These are phyloP conservation scores for Ilyonectria mors-panacis DNA, from an alignment of 2,329 filamentous ascomycete genomes.

Conservation along the genomic window DNA sequence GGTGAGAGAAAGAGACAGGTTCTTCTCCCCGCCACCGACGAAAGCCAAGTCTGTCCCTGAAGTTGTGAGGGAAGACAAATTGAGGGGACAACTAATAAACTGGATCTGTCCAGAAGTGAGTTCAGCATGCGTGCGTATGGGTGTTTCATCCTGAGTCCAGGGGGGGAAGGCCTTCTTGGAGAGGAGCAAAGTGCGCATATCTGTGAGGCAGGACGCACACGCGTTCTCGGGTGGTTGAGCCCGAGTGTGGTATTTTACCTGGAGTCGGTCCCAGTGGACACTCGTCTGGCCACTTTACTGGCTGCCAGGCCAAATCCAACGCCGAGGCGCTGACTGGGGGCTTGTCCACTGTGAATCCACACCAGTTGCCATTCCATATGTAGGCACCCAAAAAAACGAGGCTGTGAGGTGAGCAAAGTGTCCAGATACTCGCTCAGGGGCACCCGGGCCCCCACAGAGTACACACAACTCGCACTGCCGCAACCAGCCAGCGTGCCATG, in stretches of 20 bases:
- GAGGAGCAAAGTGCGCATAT: neutral
- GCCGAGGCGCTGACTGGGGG: neutral
- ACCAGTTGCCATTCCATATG: neutral
- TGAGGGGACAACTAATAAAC: neutral
- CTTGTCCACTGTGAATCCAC: conserved; percentile 7
- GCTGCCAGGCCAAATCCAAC: neutral
- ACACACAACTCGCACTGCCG: neutral
- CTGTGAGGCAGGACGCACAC: conserved; percentile 10
- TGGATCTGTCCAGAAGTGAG: neutral
- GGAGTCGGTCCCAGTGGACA: neutral
- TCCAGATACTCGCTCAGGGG: neutral
- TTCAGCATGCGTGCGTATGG: conserved; percentile 7
- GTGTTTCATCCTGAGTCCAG: conserved; percentile 20
- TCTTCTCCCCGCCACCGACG: neutral
- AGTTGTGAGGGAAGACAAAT: neutral
- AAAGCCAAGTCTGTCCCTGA: neutral
- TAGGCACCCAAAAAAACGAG: neutral
- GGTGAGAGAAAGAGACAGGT: neutral
- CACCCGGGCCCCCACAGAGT: neutral
- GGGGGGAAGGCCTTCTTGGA: conserved; percentile 4
- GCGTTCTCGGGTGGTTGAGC: conserved; percentile 1
- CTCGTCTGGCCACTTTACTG: conserved; percentile 11
- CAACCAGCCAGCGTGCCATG: neutral
- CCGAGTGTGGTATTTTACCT: neutral
- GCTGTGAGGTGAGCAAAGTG: neutral